Evolutionary conservation across 768 basidiomycete genomes (phyloP).

Genomic region (Collybiopsis confluens): DNA sequence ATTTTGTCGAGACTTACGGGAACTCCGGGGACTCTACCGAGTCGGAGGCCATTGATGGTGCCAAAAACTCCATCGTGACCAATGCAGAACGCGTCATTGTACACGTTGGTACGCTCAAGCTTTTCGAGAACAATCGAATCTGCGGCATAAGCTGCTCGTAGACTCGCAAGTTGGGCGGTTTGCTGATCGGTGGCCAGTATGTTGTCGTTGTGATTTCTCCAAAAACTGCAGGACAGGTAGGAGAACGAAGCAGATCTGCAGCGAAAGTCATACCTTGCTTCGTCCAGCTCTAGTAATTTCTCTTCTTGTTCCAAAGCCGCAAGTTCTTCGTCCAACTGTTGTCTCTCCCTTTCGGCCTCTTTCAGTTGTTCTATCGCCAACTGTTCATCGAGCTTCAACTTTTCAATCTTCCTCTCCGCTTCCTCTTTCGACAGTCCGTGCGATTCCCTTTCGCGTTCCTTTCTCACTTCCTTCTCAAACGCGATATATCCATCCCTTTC

Average conservation of each 20-base stretch:
- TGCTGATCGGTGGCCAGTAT: constrained; percentile 62
- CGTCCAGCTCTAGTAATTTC: constrained; percentile 73
- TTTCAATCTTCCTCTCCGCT: constrained; percentile 69
- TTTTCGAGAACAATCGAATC: constrained; percentile 77
- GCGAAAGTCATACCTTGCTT: constrained; percentile 52
- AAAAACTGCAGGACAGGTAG: constrained; percentile 53
- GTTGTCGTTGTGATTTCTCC: constrained; percentile 75
- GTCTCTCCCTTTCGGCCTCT: constrained; percentile 71
- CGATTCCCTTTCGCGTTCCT: constrained; percentile 71
- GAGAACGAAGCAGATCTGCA: not conserved
- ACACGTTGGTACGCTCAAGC: constrained; percentile 88
- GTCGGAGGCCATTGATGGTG: constrained; percentile 93
- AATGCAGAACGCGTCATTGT: constrained; percentile 94
- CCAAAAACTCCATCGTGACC: constrained; percentile 94
- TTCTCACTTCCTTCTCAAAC: constrained; percentile 84
- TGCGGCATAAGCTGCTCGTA: constrained; percentile 74
- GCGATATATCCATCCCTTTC: constrained; percentile 92
- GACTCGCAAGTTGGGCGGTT: constrained; percentile 60
- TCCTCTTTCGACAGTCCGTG: constrained; percentile 60
- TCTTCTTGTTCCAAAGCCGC: constrained; percentile 72
- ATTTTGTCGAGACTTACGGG: constrained; percentile 45
- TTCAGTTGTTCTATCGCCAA: constrained; percentile 71
- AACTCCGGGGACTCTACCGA: constrained; percentile 82
- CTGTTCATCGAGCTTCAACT: constrained; percentile 63
- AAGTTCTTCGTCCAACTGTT: constrained; percentile 71